phyloP scores from a whole-genome alignment of 192 early-diverging fungal species.

The Backusella morwellensis region DNA sequence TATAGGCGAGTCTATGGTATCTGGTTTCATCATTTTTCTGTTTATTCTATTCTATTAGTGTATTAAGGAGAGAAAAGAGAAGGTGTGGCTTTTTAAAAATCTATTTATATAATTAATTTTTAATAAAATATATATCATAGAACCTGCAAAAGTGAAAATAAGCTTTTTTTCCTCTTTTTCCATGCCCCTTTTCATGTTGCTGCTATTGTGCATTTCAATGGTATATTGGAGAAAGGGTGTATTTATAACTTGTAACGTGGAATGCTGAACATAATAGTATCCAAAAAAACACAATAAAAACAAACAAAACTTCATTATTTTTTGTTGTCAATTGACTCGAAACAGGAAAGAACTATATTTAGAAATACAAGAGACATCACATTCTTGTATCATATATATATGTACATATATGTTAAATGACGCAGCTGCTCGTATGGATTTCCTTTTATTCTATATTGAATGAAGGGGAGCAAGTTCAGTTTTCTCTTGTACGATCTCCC shows the following conservation, averaged over 20 bases:
- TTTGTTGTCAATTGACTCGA: background rate
- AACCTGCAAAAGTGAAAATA: background rate
- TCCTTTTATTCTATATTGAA: background rate
- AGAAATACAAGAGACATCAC: background rate
- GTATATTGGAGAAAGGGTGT: background rate
- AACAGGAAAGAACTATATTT: background rate
- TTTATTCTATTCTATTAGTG: background rate
- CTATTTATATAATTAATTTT: background rate
- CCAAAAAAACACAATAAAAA: background rate
- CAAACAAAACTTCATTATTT: background rate
- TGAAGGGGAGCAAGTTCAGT: too few relatives aligned
- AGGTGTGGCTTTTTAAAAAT: background rate
- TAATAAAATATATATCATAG: background rate
- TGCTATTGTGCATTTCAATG: background rate
- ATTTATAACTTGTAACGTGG: background rate
- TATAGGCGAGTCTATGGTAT: slow-evolving; percentile 9
- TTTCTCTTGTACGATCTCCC: background rate
- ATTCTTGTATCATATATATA: too few relatives aligned
- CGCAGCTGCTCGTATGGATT: background rate
- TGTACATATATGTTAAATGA: background rate
- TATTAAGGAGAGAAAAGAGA: background rate
- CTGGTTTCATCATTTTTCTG: slow-evolving; percentile 1
- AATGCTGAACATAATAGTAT: background rate
- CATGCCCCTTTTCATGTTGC: background rate
- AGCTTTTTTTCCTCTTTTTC: background rate